A percentile compares a stretch with the other conserved stretches of the same genome.
Conservation (phyloP, 1,284 basidiomycete species). For the Leccinum fallax region DNA sequence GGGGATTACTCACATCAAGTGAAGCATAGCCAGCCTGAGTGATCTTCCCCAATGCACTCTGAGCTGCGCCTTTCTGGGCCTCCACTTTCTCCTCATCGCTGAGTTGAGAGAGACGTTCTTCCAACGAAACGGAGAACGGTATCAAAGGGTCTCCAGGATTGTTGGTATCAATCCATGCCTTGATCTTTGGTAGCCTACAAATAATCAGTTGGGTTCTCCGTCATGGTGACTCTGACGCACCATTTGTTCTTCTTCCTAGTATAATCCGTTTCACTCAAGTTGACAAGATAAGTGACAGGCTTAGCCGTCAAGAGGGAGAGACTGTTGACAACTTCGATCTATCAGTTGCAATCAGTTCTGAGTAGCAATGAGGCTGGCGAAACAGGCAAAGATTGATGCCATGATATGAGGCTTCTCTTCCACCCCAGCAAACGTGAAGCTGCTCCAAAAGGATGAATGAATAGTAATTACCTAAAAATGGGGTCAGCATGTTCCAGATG, state of each 20-base stretch:
- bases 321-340: constrained; percentile 97
- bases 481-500: constrained; percentile 11
- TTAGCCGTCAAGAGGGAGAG: constrained; percentile 95
- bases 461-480: constrained; percentile 23
- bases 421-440: constrained; percentile 58
- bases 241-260: constrained; percentile 99
- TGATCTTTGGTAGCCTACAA: constrained; percentile 90
- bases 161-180: constrained; percentile 97
- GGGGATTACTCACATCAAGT: constrained; percentile 62
- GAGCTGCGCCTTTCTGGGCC: constrained; percentile 75
- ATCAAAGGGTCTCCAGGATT: constrained; percentile 97
- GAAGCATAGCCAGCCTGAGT: constrained; percentile 88
- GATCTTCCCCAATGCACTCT: constrained; percentile 85
- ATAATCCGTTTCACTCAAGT: constrained; percentile 95
- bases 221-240: constrained; percentile 41
- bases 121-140: constrained; percentile 95
- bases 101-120: constrained; percentile 84
- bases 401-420: constrained; percentile 65
- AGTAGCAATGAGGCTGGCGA: constrained; percentile 4
- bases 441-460: constrained; percentile 46
- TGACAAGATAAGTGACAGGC: constrained; percentile 98
- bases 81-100: constrained; percentile 72
- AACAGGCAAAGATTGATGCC: constrained; percentile 49
- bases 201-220: constrained; percentile 1
- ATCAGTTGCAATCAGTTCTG: constrained; percentile 23